Evolutionary conservation across 2,329 filamentous ascomycete genomes (phyloP).

Genomic region (Alternaria brassicicola): DNA sequence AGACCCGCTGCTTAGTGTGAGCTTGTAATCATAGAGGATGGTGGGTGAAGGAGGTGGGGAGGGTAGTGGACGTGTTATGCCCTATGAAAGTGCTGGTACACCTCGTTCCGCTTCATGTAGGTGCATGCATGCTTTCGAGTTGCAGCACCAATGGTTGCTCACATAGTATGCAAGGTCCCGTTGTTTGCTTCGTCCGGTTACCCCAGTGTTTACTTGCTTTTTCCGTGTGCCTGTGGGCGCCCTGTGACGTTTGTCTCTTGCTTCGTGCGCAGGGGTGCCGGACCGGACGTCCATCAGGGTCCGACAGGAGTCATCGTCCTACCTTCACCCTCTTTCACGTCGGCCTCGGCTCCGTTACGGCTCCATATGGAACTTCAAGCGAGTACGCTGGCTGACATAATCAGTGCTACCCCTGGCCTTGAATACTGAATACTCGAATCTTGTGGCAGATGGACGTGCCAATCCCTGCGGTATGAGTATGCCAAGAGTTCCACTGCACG

Average conservation of each 20-base stretch:
- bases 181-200: background rate
- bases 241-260: background rate
- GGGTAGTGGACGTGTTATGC: no score
- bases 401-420: background rate
- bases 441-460: slow-evolving; percentile 3
- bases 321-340: background rate
- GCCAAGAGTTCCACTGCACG: slow-evolving; percentile 5
- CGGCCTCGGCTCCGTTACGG: background rate
- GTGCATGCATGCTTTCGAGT: no score
- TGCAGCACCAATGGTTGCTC: background rate
- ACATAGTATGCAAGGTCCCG: background rate
- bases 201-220: background rate
- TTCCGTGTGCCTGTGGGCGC: background rate
- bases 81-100: no score
- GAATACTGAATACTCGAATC: background rate
- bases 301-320: background rate
- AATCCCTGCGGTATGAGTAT: background rate
- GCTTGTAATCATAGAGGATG: background rate
- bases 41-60: no score
- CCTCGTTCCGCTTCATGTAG: no score
- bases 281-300: background rate
- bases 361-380: background rate
- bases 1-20: slow-evolving; percentile 16
- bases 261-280: background rate
- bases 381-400: slow-evolving; percentile 7